Percentiles rank a stretch among this genome's conserved stretches.
Evolutionary conservation across 1,284 basidiomycete genomes (phyloP).

Genomic region (Austroboletus rostrupii): DNA sequence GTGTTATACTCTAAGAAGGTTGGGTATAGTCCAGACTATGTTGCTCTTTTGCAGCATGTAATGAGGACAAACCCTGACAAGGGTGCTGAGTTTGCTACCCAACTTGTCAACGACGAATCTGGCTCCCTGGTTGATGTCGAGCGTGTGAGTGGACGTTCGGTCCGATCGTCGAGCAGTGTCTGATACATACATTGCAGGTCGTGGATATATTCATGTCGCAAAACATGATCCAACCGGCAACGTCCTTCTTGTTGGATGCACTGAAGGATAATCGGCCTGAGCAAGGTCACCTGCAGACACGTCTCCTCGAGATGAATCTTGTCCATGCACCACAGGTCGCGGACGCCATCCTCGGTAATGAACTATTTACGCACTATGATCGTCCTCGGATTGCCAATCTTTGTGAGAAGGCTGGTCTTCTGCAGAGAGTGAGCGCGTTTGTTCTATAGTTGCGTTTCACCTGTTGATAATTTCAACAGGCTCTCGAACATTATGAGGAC

Average conservation of each 20-base stretch:
- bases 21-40: conserved; percentile 91
- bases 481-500: conserved; percentile 98
- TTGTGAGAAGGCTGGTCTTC: conserved; percentile 95
- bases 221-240: conserved; percentile 99
- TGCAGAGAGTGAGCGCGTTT: conserved; percentile 71
- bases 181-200: conserved; percentile 44
- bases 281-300: conserved; percentile 94
- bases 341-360: conserved; percentile 97
- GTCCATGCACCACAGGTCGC: conserved; percentile 98
- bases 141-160: conserved; percentile 49
- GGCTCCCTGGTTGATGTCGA: conserved; percentile 95
- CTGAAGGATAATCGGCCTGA: conserved; percentile 99
- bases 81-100: conserved; percentile 96
- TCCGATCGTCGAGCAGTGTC: neutral
- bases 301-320: conserved; percentile 97
- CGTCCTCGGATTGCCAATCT: conserved; percentile 95
- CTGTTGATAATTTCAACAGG: conserved; percentile 46
- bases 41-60: conserved; percentile 92
- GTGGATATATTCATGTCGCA: conserved; percentile 99
- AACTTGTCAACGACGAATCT: conserved; percentile 89
- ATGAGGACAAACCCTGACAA: conserved; percentile 98
- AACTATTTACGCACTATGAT: conserved; percentile 99
- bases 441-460: neutral
- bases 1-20: conserved; percentile 98
- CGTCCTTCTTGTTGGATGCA: conserved; percentile 97